These are phyloP conservation scores for Candida freyschussii DNA, from an alignment of 1,139 yeast species.

Conservation along the genomic window DNA sequence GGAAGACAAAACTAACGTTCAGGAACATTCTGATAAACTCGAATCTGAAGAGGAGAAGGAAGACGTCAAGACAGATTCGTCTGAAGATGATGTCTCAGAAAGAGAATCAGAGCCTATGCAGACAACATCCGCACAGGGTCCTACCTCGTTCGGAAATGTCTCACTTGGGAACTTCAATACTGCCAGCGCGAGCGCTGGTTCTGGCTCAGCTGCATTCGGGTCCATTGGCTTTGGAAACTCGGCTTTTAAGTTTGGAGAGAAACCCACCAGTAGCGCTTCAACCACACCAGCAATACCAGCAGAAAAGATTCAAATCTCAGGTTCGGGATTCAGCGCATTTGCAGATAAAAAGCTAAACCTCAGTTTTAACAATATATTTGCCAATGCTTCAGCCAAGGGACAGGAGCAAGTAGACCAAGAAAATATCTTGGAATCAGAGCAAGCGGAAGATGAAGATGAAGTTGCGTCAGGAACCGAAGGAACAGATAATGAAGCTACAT, in stretches of 20 bases:
- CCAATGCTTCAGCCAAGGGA: not conserved
- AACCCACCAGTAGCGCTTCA: too few relatives aligned
- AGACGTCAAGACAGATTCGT: constrained; percentile 6
- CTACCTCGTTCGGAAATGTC: too few relatives aligned
- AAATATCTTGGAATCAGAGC: constrained; percentile 2
- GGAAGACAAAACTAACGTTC: not conserved
- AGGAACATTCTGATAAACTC: constrained; percentile 4
- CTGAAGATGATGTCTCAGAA: constrained; percentile 4
- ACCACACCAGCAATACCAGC: not conserved
- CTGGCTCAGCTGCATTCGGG: constrained; percentile 8
- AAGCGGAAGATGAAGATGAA: constrained; percentile 1
- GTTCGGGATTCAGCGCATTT: constrained; percentile 20
- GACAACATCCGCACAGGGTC: not conserved
- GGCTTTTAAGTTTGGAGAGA: constrained; percentile 6
- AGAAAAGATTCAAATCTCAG: constrained; percentile 1
- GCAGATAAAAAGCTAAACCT: constrained; percentile 12
- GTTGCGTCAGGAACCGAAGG: constrained; percentile 3
- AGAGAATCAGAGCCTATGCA: not conserved
- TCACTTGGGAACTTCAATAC: too few relatives aligned
- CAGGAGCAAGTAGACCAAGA: too few relatives aligned
- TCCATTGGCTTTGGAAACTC: constrained; percentile 5
- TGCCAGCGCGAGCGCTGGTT: too few relatives aligned
- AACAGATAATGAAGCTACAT: constrained; percentile 3
- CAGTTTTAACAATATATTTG: constrained; percentile 6
- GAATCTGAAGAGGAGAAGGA: constrained; percentile 8